Conservation (phyloP, 2,329 filamentous ascomycete species). For the Botrytis sinoallii region DNA sequence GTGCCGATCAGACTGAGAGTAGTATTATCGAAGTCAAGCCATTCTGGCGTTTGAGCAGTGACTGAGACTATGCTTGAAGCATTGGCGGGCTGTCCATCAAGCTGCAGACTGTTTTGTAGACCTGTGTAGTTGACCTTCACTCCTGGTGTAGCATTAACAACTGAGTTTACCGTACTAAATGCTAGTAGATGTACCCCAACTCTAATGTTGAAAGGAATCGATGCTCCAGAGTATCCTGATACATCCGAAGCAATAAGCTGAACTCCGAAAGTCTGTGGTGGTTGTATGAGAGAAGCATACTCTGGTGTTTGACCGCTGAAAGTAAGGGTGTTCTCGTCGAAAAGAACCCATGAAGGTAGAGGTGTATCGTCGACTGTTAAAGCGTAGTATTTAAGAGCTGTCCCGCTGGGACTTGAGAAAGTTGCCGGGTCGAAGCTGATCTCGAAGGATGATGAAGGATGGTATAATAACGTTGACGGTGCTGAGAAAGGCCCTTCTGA, state of each 20-base stretch:
- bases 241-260: conserved; percentile 76
- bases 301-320: conserved; percentile 72
- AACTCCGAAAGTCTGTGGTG: conserved; percentile 70
- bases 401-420: conserved; percentile 49
- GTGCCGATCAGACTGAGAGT: conserved; percentile 64
- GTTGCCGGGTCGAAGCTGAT: conserved; percentile 56
- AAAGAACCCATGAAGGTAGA: conserved; percentile 80
- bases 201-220: conserved; percentile 65
- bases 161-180: conserved; percentile 56
- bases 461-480: conserved; percentile 56
- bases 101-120: conserved; percentile 49
- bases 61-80: conserved; percentile 51
- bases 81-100: conserved; percentile 55
- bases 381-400: conserved; percentile 68
- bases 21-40: conserved; percentile 64
- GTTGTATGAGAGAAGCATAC: conserved; percentile 58
- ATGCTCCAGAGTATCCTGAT: conserved; percentile 68
- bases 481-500: conserved; percentile 57
- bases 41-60: conserved; percentile 57
- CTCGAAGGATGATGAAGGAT: conserved; percentile 51
- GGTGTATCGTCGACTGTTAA: conserved; percentile 75
- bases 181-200: conserved; percentile 69
- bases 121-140: conserved; percentile 50
- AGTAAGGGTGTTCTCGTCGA: conserved; percentile 59
- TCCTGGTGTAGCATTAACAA: conserved; percentile 55